Base-by-base conservation (phyloP, 2,329 filamentous ascomycete species). In the Hortaea werneckii region DNA sequence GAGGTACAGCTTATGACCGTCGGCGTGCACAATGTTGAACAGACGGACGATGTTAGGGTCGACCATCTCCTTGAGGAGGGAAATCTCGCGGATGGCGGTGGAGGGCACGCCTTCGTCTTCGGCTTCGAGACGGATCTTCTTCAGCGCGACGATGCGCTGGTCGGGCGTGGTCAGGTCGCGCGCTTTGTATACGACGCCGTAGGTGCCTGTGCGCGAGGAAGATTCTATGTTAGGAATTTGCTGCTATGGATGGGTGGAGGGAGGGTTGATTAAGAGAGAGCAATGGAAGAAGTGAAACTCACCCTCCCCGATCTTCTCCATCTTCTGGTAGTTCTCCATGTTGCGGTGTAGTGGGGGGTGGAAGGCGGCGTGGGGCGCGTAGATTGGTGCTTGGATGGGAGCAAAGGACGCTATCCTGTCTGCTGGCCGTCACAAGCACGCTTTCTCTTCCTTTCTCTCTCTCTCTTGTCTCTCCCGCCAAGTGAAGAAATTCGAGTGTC, bases 271-370 rank as follows among this genome's bases (percentile, higher is more conserved):
- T n/a, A n/a, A n/a, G n/a, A n/a, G n/a, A n/a, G n/a, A n/a, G n/a
- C n/a, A n/a, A n/a, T n/a, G n/a, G n/a, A n/a, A 34, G 30, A 34
- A 34, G 37, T n/a, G 37, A 13, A 37, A 65, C 77, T 59, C 71
- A 92, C 88, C 88, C 79, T 95, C 88, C 68, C 88, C 88, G 61
- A 95, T 88, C 76, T 95, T 95, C 73, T 95, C 88, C 62, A 95
- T 78, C 73, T 94, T 94, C 71, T 94, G 86, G 68, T 95, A 95
- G 71, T 94, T 94, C 69, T 95, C 87, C 88, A 94, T 94, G 55
- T 42, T 43, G 47, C 41, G 28, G 37, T 34, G 34, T 44, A 37
- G 30, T 7, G 30, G 30, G 30, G 7, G n/a, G 7, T 34, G 30
- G 30, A 34, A 34, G n/a, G 12, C n/a, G n/a, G n/a, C 27, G n/a